Percentiles rank a stretch among this genome's conserved stretches.
Conservation (phyloP, 768 basidiomycete species). For the button mushroom (Agaricus bisporus) region DNA sequence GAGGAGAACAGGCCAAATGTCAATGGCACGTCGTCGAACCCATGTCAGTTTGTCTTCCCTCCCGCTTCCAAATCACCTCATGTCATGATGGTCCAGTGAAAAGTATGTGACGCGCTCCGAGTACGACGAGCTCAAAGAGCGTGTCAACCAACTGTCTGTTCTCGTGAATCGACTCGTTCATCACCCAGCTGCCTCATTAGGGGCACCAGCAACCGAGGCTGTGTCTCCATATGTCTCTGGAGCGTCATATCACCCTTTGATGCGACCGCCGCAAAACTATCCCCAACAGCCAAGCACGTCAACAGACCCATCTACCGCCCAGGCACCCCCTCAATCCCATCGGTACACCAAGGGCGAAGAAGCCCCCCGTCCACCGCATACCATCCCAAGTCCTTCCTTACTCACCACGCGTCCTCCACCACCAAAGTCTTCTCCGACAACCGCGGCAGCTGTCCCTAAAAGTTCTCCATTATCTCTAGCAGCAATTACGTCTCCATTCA, state of each 20-base stretch:
- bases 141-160: conserved; percentile 55
- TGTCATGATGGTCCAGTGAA: conserved; percentile 38
- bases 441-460: conserved; percentile 18
- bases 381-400: conserved; percentile 17
- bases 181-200: conserved; percentile 19
- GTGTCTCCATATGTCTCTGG: conserved; percentile 21
- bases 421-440: conserved; percentile 14
- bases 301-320: conserved; percentile 18
- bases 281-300: conserved; percentile 12
- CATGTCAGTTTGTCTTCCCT: conserved; percentile 45
- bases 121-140: conserved; percentile 67
- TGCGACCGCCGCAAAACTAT: conserved; percentile 26
- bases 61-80: conserved; percentile 9
- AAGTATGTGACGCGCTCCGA: conserved; percentile 77
- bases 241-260: conserved; percentile 27
- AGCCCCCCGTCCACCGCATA: conserved; percentile 10
- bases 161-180: conserved; percentile 43
- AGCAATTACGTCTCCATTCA: conserved; percentile 35
- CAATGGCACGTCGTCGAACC: conserved; percentile 83
- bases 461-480: conserved; percentile 31
- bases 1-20: conserved; percentile 76
- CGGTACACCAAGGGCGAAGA: conserved; percentile 24
- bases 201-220: conserved; percentile 26
- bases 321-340: conserved; percentile 13
- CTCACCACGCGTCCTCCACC: conserved; percentile 19